phyloP scores from a whole-genome alignment of 192 early-diverging fungal species.

The Coemansia sp. region DNA sequence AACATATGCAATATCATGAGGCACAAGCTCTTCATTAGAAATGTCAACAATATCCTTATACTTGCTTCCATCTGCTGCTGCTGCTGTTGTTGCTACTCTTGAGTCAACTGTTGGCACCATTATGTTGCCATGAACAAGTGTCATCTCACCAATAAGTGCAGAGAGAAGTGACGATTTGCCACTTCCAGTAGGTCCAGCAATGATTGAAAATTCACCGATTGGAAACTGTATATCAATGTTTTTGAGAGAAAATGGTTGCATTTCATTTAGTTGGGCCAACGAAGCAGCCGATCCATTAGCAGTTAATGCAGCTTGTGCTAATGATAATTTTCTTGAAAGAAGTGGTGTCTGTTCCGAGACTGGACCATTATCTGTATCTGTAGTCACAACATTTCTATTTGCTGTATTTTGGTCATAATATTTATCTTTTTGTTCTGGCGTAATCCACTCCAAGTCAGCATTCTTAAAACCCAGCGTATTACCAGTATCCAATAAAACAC shows the following conservation, averaged over 20 bases:
- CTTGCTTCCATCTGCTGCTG: conserved; percentile 6
- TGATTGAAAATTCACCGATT: conserved; percentile 63
- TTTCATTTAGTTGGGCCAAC: not conserved
- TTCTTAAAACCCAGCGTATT: conserved; percentile 20
- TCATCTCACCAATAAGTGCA: conserved; percentile 81
- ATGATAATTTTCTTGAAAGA: not conserved
- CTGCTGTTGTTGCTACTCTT: not conserved
- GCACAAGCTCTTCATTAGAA: conserved; percentile 32
- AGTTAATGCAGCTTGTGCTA: not conserved
- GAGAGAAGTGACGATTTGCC: conserved; percentile 83
- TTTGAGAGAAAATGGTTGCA: conserved; percentile 56
- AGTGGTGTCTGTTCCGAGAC: conserved; percentile 18
- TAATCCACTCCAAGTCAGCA: conserved; percentile 43
- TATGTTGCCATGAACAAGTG: conserved; percentile 26
- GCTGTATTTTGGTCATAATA: not conserved
- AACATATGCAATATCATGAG: conserved; percentile 75
- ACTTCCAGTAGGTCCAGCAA: conserved; percentile 83
- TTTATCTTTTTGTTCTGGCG: conserved; percentile 2
- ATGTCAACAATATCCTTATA: conserved; percentile 50
- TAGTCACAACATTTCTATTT: not conserved
- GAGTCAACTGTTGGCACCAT: conserved; percentile 31
- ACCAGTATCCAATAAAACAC: conserved; percentile 2
- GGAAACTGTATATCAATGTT: conserved; percentile 70
- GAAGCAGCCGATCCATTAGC: conserved; percentile 7
- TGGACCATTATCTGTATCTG: not conserved